A percentile compares a stretch with the other conserved stretches of the same genome.
Evolutionary conservation across 2,329 filamentous ascomycete genomes (phyloP).

Genomic region (Pseudogymnoascus sp.): DNA sequence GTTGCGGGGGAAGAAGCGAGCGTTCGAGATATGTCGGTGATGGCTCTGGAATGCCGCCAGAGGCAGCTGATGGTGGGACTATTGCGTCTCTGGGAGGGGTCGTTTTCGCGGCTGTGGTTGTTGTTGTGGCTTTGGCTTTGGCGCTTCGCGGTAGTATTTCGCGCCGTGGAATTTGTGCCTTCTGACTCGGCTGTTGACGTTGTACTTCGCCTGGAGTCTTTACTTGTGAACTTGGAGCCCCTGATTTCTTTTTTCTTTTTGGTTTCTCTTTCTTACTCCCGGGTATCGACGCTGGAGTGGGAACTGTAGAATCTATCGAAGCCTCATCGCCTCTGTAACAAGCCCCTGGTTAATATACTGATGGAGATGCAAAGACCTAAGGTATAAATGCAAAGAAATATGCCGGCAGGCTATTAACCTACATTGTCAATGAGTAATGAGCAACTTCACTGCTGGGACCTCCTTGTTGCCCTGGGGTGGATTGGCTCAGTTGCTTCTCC

Average conservation of each 20-base stretch:
- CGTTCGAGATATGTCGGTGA: slow-evolving; percentile 51
- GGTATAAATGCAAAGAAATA: background rate
- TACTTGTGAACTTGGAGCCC: background rate
- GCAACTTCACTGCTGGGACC: background rate
- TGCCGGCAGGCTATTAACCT: background rate
- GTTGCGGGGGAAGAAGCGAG: slow-evolving; percentile 37
- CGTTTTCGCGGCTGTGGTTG: background rate
- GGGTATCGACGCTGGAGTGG: background rate
- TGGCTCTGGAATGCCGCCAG: slow-evolving; percentile 44
- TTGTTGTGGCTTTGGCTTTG: background rate
- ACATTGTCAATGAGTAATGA: background rate
- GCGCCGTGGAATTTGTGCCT: background rate
- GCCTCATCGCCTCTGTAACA: background rate
- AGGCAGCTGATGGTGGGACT: slow-evolving; percentile 1
- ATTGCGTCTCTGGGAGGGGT: background rate
- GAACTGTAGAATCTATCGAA: background rate
- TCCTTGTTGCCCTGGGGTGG: background rate
- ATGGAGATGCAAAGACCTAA: background rate
- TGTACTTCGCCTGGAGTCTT: background rate
- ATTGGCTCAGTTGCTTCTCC: background rate
- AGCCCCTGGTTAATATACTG: background rate
- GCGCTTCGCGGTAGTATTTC: background rate
- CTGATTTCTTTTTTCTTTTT: background rate
- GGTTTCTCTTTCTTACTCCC: background rate
- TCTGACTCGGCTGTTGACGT: background rate